Base-by-base conservation (phyloP, 805 yeast species). In the Suhomyces prunicola region DNA sequence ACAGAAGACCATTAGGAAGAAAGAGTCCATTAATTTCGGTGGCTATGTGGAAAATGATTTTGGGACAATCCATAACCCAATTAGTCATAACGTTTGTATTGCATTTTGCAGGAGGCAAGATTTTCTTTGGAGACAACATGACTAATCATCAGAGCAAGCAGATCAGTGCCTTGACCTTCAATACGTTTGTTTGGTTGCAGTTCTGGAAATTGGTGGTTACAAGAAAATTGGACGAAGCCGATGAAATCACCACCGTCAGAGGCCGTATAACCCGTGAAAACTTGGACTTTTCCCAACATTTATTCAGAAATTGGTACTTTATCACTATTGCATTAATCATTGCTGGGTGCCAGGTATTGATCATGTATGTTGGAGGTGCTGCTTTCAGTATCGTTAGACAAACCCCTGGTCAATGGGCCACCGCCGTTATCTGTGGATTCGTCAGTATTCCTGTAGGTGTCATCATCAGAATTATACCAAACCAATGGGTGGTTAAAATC, bases 21-120 rank as follows among this genome's bases (percentile, higher is more conserved):
- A 73, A 76, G 22, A 80, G 83, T 13, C 88, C 96, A 1, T 78
- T 94, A 71, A 93, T 94, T 59, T 79, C 96, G 5, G 85, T 86
- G 2, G 87, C 97, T 8, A 94, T 94, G 92, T 94, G 99, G 99
- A 94, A 94, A 71, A 93, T 94, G 97, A 94, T 94, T 60, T 55
- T 92, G 47, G 94, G 96, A 2, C 97, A 94, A 73, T 81, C 97
- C 1, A 54, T 78, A 13, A 80, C 84, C 56, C 99, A 94, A 76
- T 79, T 94, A 56, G 66, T 79, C 22, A 81, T 94, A 17, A 93
- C 98, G 0, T 87, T 94, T 65, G 76, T 79, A 9, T 71, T 94
- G 45, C 94, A 91, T 69, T 94, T 90, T 71, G 88, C 84, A 8
- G 97, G 97, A 17, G 68, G 71, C 13, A 50, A 70, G 45, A 71